A percentile compares a stretch with the other conserved stretches of the same genome.
phyloP scores from a whole-genome alignment of 2,329 filamentous ascomycete species.

The Tolypocladium ophioglossoides region DNA sequence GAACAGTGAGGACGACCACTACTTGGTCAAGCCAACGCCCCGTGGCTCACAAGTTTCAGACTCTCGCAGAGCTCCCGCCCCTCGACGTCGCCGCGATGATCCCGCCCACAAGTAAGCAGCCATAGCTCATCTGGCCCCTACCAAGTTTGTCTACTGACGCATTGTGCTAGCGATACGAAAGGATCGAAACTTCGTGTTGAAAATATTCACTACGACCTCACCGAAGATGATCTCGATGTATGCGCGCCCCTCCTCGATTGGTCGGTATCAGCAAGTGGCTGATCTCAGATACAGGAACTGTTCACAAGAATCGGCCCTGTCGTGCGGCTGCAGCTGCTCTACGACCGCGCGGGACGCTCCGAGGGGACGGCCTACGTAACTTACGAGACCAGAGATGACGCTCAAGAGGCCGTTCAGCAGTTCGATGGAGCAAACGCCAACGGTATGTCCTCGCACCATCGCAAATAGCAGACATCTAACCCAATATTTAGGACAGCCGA shows the following conservation, averaged over 20 bases:
- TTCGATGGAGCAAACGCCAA: slow-evolving; percentile 89
- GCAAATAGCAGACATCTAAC: background rate
- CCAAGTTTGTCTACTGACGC: slow-evolving; percentile 3
- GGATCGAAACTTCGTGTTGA: slow-evolving; percentile 72
- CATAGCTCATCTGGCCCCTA: too few species aligned
- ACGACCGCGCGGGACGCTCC: slow-evolving; percentile 82
- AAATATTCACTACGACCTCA: slow-evolving; percentile 88
- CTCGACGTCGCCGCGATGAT: slow-evolving; percentile 31
- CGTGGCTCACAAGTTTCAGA: slow-evolving; percentile 18
- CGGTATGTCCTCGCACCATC: slow-evolving; percentile 29
- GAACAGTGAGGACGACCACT: slow-evolving; percentile 37
- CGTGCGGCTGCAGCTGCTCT: slow-evolving; percentile 57
- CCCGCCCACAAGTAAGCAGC: slow-evolving; percentile 24
- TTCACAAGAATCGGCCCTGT: slow-evolving; percentile 71
- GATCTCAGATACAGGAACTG: slow-evolving; percentile 49
- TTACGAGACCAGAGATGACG: slow-evolving; percentile 62
- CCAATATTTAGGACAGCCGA: slow-evolving; percentile 55
- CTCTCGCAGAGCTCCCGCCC: slow-evolving; percentile 29
- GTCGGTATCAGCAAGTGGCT: slow-evolving; percentile 8
- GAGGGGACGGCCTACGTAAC: slow-evolving; percentile 78
- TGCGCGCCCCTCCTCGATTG: slow-evolving; percentile 4
- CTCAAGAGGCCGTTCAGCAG: slow-evolving; percentile 62
- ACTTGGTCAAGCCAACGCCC: background rate
- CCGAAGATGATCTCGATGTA: slow-evolving; percentile 73
- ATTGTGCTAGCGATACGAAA: slow-evolving; percentile 32